Base-by-base conservation (phyloP, 768 basidiomycete genomes). In the Atractiella rhizophila region DNA sequence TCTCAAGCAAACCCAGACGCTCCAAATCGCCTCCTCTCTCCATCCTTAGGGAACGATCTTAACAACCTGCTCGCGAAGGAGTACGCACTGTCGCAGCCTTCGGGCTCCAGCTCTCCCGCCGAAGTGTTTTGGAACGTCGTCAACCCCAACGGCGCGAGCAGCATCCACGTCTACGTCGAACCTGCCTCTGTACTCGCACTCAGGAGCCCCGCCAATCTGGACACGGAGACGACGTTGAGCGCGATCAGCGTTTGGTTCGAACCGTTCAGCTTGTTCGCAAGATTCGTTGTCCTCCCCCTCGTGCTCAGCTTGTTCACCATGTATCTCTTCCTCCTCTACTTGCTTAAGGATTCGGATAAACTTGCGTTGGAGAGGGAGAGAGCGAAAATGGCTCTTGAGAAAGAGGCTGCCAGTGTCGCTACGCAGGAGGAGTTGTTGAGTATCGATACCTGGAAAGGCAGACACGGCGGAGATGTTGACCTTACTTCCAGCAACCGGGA, bases 301-400 rank as follows among this genome's bases (percentile, higher is more conserved):
- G 68, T 70, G 7, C 64, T 65, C 5, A 88, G 86, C 0, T 78
- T 76, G 6, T 60, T 66, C 20, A 57, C 68, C 4, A 64, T 96
- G 9, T 94, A 77, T 56, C 65, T 68, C 7, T 59, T 96, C 10
- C 63, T 88, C 7, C 64, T 81, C 9, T 85, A 85, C 55, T 65
- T 98, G 2, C 63, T 94, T 46, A 88, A 86, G 61, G 75, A 88
- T 48, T 71, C 81, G 0, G 85, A 98, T 44, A 68, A 85, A 1
- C 66, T 91, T 27, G 85, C 85, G 51, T 76, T 79, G 3, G 81
- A 85, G 52, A 66, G 61, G 32, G 54, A 61, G 39, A 53, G 74
- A 29, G 66, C 75, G 53, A 66, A 16, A 7, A 34, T 18, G 33
- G 33, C n/a, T n/a, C n/a, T n/a, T n/a, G n/a, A n/a, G n/a, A n/a